phyloP scores from a whole-genome alignment of 768 basidiomycete species.

The Termitomyces sp. region DNA sequence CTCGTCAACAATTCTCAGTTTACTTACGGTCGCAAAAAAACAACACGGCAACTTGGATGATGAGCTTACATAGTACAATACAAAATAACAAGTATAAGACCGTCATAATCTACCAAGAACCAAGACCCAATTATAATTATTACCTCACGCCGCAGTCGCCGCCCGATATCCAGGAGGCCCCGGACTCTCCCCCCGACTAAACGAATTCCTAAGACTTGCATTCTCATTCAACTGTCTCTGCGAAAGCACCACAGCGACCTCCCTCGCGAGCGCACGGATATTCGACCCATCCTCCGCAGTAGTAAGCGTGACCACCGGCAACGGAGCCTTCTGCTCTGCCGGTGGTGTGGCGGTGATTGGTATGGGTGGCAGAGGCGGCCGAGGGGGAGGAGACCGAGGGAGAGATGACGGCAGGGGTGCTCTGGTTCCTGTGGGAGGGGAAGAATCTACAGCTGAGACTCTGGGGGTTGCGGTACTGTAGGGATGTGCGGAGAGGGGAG shows the following conservation, averaged over 20 bases:
- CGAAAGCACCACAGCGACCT: conserved; percentile 28
- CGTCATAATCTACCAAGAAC: background rate
- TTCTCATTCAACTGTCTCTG: conserved; percentile 16
- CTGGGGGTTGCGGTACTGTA: background rate
- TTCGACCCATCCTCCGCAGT: conserved; percentile 7
- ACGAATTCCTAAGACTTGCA: conserved; percentile 6
- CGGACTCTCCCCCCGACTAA: conserved; percentile 5
- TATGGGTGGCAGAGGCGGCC: background rate
- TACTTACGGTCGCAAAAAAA: no score
- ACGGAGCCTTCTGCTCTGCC: conserved; percentile 2
- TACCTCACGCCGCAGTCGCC: background rate
- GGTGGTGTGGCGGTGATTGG: background rate
- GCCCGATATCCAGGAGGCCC: conserved; percentile 20
- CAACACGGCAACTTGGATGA: background rate
- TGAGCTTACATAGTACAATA: background rate
- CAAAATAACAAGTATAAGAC: background rate
- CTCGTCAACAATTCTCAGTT: no score
- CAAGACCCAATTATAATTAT: background rate
- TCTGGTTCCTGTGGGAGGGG: background rate
- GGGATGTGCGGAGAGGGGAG: background rate
- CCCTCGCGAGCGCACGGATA: conserved; percentile 28
- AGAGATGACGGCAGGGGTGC: no score
- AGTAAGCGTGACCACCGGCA: background rate
- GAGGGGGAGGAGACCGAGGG: background rate
- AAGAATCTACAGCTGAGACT: no score